phyloP scores from a whole-genome alignment of 139 green algal species.

The Mesotaenium endlicherianum region DNA sequence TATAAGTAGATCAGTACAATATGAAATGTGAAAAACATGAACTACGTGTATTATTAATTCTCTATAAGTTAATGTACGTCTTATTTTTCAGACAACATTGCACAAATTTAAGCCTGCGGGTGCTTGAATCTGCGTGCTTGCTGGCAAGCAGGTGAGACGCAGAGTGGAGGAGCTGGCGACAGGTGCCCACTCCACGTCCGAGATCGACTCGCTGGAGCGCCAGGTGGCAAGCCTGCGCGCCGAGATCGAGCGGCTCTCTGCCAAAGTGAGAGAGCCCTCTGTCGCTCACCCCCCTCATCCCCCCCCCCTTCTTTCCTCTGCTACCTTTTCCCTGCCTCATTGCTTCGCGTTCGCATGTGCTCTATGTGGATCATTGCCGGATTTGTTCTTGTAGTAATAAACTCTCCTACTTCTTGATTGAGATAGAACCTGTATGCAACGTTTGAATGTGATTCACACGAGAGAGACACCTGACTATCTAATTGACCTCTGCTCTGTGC shows the following conservation, averaged over 20 bases:
- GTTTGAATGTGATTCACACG: neutral
- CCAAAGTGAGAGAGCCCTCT: conserved; percentile 9
- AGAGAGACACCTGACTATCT: neutral
- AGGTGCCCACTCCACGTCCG: neutral
- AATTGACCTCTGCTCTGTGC: too few relatives aligned
- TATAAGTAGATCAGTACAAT: too few relatives aligned
- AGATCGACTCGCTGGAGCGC: neutral
- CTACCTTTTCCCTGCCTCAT: neutral
- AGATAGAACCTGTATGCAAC: neutral
- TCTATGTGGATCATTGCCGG: neutral
- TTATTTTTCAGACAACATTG: too few relatives aligned
- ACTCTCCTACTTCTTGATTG: neutral
- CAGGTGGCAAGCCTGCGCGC: neutral
- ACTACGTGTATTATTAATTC: too few relatives aligned
- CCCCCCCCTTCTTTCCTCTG: neutral
- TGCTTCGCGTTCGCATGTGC: too few relatives aligned
- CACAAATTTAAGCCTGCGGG: too few relatives aligned
- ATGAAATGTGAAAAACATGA: too few relatives aligned
- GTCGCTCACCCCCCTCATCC: neutral
- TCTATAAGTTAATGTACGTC: too few relatives aligned
- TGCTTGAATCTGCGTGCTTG: too few relatives aligned
- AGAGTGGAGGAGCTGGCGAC: too few relatives aligned
- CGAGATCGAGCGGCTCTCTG: neutral
- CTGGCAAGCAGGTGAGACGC: too few relatives aligned
- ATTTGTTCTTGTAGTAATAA: neutral